Evolutionary conservation across 768 basidiomycete species (phyloP).

Genomic region (Xerocomellus amylosporus): DNA sequence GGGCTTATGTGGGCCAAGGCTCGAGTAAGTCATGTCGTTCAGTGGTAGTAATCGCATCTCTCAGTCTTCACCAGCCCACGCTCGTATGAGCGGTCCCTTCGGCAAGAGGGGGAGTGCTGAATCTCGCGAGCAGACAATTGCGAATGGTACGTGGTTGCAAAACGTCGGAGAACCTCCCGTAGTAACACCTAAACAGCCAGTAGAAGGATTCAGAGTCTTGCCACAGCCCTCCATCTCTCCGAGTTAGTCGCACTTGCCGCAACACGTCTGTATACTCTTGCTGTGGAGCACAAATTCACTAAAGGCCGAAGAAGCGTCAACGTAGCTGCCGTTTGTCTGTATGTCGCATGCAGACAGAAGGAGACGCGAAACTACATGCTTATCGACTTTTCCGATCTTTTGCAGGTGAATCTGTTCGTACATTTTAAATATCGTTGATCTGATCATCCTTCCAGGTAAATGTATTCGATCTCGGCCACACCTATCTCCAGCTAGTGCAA

Average conservation of each 20-base stretch:
- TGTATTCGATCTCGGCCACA: slow-evolving; percentile 95
- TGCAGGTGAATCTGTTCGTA: slow-evolving; percentile 55
- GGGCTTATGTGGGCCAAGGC: slow-evolving; percentile 86
- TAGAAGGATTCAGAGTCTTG: slow-evolving; percentile 80
- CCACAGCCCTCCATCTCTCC: slow-evolving; percentile 71
- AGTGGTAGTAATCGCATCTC: not conserved
- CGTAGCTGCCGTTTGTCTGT: slow-evolving; percentile 94
- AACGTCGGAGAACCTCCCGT: not conserved
- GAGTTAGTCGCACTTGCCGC: slow-evolving; percentile 81
- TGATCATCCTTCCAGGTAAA: slow-evolving; percentile 62
- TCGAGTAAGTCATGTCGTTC: slow-evolving; percentile 61
- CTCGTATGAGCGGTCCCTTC: slow-evolving; percentile 77
- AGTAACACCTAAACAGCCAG: slow-evolving; percentile 49
- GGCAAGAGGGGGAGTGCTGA: slow-evolving; percentile 77
- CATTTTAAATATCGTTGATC: not conserved
- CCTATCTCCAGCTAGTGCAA: slow-evolving; percentile 91
- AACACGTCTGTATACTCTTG: slow-evolving; percentile 86
- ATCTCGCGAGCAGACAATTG: slow-evolving; percentile 87
- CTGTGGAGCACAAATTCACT: slow-evolving; percentile 91
- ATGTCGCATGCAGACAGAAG: slow-evolving; percentile 88
- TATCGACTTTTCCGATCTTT: slow-evolving; percentile 96
- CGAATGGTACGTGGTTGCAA: slow-evolving; percentile 59
- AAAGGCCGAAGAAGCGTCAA: slow-evolving; percentile 91
- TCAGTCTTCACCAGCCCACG: slow-evolving; percentile 54
- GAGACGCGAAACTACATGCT: slow-evolving; percentile 95